These are phyloP conservation scores for Skeletonema marinoi DNA, from an alignment of 108 stramenopile genomes.

Conservation along the genomic window DNA sequence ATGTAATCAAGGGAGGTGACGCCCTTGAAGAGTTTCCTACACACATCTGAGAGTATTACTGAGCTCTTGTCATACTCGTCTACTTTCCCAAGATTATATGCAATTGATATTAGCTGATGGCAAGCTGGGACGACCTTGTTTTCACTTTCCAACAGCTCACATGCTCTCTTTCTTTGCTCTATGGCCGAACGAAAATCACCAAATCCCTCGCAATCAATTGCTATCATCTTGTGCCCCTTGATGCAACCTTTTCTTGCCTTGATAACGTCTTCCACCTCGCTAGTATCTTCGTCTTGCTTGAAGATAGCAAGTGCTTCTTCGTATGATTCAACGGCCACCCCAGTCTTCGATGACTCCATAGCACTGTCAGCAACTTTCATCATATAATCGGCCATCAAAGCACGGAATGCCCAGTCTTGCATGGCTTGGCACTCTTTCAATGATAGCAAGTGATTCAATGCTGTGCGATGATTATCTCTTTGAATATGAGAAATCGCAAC, in stretches of 20 bases:
- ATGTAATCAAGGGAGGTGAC: slow-evolving; percentile 20
- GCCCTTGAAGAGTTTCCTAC: slow-evolving; percentile 22
- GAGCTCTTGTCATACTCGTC: slow-evolving; percentile 16
- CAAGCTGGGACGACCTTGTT: slow-evolving; percentile 27
- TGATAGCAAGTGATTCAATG: slow-evolving; percentile 29
- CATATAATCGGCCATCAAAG: slow-evolving; percentile 22
- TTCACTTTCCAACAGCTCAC: slow-evolving; percentile 21
- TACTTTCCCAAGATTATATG: slow-evolving; percentile 30
- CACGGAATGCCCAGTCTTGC: slow-evolving; percentile 14
- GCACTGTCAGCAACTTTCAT: slow-evolving; percentile 33
- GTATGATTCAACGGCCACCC: slow-evolving; percentile 38
- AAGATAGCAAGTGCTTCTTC: slow-evolving; percentile 23
- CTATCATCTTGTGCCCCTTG: slow-evolving; percentile 39
- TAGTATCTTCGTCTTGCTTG: slow-evolving; percentile 3
- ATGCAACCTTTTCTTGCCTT: slow-evolving; percentile 28
- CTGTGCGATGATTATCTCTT: slow-evolving; percentile 41
- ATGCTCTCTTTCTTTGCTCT: slow-evolving; percentile 29
- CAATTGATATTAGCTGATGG: slow-evolving; percentile 35
- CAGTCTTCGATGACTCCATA: slow-evolving; percentile 18
- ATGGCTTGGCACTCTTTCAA: slow-evolving; percentile 10
- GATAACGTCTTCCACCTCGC: background rate
- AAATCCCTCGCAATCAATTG: slow-evolving; percentile 17
- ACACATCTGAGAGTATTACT: slow-evolving; percentile 23
- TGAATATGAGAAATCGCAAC: slow-evolving; percentile 31
- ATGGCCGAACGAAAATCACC: slow-evolving; percentile 32